Conservation (phyloP, 2,329 filamentous ascomycete genomes). For the Dothistroma pini region DNA sequence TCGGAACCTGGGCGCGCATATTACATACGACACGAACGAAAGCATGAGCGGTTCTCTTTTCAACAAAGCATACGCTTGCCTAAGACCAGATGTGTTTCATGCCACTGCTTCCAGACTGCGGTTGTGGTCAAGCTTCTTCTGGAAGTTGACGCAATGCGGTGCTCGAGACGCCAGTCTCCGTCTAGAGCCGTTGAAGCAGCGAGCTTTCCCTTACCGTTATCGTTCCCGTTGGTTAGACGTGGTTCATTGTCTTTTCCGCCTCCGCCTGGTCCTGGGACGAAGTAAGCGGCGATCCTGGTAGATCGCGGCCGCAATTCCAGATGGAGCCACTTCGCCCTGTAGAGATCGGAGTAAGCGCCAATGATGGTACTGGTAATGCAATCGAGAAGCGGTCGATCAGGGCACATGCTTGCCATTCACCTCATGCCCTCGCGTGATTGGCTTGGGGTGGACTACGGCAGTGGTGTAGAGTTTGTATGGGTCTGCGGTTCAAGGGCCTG, state of each 20-base stretch:
- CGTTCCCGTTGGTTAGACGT: not conserved
- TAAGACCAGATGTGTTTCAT: not conserved
- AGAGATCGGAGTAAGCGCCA: too few species aligned
- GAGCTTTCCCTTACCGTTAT: not conserved
- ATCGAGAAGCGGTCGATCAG: too few species aligned
- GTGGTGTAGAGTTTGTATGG: too few species aligned
- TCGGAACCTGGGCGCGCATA: not conserved
- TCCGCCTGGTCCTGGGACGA: not conserved
- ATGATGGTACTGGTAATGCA: too few species aligned
- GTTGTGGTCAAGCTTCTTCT: not conserved
- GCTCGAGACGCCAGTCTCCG: not conserved
- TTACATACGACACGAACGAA: not conserved
- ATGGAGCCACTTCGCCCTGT: not conserved
- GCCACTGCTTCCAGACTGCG: not conserved
- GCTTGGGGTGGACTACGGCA: too few species aligned
- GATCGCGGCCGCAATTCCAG: not conserved
- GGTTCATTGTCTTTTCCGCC: not conserved
- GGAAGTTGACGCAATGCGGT: not conserved
- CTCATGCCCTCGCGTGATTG: too few species aligned
- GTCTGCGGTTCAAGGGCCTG: too few species aligned
- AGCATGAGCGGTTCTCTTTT: constrained; percentile 3
- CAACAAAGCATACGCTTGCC: not conserved
- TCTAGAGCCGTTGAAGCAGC: not conserved
- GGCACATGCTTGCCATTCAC: too few species aligned
- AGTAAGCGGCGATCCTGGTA: not conserved